phyloP scores from a whole-genome alignment of 805 yeast species.

The Metschnikowia matae region DNA sequence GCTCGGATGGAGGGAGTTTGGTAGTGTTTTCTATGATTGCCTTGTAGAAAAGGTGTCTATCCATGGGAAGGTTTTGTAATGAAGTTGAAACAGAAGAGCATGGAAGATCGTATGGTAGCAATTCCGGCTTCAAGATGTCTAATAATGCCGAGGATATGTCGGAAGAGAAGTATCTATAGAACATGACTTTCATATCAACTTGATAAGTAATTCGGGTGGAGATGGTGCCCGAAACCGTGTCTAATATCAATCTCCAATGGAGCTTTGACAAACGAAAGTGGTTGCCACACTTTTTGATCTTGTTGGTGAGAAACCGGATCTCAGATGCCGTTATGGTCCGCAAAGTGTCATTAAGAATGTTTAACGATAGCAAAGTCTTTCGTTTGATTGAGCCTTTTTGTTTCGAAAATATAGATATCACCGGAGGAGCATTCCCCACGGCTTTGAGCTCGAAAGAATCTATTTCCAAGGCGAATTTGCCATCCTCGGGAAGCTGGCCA shows the following conservation, averaged over 20 bases:
- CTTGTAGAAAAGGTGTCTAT: conserved; percentile 45
- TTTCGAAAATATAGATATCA: conserved; percentile 8
- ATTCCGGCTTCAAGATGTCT: conserved; percentile 1
- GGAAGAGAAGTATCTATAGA: conserved; percentile 17
- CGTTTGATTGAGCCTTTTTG: conserved; percentile 8
- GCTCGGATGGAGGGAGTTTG: conserved; percentile 16
- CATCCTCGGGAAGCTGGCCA: not conserved
- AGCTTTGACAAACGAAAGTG: conserved; percentile 10
- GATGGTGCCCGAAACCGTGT: conserved; percentile 6
- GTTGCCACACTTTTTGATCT: conserved; percentile 11
- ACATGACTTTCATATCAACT: conserved; percentile 9
- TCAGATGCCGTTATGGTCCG: conserved; percentile 9
- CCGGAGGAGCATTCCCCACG: conserved; percentile 4
- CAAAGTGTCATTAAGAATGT: conserved; percentile 5
- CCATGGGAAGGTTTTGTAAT: conserved; percentile 17
- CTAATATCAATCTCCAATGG: conserved; percentile 6
- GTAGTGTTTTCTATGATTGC: conserved; percentile 45
- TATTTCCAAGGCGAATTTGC: conserved; percentile 4
- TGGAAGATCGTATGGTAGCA: not conserved
- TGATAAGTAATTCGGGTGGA: conserved; percentile 5
- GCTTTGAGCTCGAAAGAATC: conserved; percentile 12
- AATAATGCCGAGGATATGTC: conserved; percentile 13
- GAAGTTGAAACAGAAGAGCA: not conserved
- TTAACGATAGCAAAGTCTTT: conserved; percentile 13
- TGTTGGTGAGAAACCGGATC: conserved; percentile 11